Percentiles rank a stretch among this genome's conserved stretches.
Conservation (phyloP, 768 basidiomycete genomes). For the Suillus spraguei region DNA sequence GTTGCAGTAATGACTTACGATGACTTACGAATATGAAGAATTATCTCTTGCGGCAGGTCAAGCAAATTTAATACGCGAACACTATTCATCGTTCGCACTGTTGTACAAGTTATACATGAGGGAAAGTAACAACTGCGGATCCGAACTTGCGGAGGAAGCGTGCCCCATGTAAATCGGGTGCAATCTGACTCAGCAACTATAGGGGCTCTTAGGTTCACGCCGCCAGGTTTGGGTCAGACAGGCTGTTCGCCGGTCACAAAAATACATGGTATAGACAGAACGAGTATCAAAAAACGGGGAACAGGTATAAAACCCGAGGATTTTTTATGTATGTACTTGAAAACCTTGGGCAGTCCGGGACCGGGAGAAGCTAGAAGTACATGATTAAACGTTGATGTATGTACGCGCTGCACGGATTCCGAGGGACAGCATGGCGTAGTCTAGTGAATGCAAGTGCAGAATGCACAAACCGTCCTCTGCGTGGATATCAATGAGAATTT, state of each 20-base stretch:
- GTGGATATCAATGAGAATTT: conserved; percentile 17
- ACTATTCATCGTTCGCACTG: conserved; percentile 1
- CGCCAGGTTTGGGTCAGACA: not conserved
- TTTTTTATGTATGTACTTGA: conserved; percentile 5
- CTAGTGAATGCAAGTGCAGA: conserved; percentile 22
- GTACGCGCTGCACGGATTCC: conserved; percentile 8
- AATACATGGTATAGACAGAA: conserved; percentile 7
- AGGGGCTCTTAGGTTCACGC: not conserved
- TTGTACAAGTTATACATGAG: conserved; percentile 4
- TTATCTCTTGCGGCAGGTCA: conserved; percentile 56
- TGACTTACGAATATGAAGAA: conserved; percentile 60
- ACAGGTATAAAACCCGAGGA: conserved; percentile 1
- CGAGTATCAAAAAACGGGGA: not conserved
- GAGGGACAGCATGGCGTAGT: conserved; percentile 17
- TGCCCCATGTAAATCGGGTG: not conserved
- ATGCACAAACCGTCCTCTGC: conserved; percentile 17
- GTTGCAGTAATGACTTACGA: not conserved
- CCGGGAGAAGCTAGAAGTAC: conserved; percentile 12
- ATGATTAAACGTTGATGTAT: conserved; percentile 10
- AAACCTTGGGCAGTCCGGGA: conserved; percentile 8
- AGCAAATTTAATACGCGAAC: conserved; percentile 17
- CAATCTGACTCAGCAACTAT: conserved; percentile 5
- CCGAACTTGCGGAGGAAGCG: not conserved
- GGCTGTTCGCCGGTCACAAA: not conserved
- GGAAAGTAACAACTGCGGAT: not conserved